Conservation (phyloP, 1,139 yeast genomes). For the Yamadazyma oceani region DNA sequence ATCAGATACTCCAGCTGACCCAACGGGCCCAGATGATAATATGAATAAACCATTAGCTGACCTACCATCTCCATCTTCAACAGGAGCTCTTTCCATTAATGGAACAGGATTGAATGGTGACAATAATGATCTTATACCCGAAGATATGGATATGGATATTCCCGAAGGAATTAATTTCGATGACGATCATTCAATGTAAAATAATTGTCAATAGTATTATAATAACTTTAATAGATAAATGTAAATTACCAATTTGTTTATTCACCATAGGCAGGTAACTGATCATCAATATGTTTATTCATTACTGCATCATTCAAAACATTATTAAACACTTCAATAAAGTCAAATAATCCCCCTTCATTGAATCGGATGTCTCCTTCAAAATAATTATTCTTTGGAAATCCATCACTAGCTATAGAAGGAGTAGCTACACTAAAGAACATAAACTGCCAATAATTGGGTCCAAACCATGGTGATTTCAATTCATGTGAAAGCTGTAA, state of each 20-base stretch:
- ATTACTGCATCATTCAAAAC: constrained; percentile 33
- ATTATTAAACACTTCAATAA: constrained; percentile 28
- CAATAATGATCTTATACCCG: not conserved
- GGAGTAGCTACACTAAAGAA: constrained; percentile 34
- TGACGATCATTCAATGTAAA: not conserved
- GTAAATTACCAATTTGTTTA: not conserved
- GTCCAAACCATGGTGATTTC: constrained; percentile 56
- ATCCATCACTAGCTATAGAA: constrained; percentile 41
- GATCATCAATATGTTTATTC: constrained; percentile 43
- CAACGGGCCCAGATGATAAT: constrained; percentile 1
- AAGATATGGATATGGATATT: constrained; percentile 2
- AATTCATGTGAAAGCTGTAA: constrained; percentile 37
- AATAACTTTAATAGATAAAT: too few relatives aligned
- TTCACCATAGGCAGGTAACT: constrained; percentile 39
- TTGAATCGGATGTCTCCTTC: constrained; percentile 40
- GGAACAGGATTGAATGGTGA: too few relatives aligned
- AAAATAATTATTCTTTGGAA: constrained; percentile 41
- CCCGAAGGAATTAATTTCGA: constrained; percentile 1
- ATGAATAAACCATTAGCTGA: not conserved
- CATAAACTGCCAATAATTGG: constrained; percentile 49
- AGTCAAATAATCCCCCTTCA: constrained; percentile 50
- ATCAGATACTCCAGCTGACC: not conserved
- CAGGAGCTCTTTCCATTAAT: not conserved
- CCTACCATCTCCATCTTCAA: not conserved
- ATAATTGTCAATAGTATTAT: not conserved